Evolutionary conservation across 805 yeast species (phyloP).

Genomic region (Starmerella tilneyi): DNA sequence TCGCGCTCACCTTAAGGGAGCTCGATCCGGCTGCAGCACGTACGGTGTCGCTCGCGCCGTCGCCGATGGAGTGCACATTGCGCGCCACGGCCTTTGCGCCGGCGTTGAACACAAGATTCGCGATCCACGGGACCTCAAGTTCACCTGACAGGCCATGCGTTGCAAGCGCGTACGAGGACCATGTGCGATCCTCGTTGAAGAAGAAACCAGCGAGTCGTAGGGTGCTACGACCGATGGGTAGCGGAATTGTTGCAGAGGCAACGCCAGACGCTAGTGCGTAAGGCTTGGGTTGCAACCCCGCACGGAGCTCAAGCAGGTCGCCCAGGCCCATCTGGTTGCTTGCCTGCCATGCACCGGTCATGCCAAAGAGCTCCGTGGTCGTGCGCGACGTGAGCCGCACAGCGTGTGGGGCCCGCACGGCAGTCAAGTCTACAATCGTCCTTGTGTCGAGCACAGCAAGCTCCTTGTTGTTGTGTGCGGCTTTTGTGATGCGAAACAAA

Average conservation of each 20-base stretch:
- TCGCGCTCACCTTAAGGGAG: constrained; percentile 42
- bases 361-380: constrained; percentile 15
- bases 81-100: constrained; percentile 57
- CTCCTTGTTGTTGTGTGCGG: background rate
- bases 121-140: constrained; percentile 31
- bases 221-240: constrained; percentile 22
- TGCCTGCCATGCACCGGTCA: constrained; percentile 14
- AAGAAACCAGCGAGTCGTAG: constrained; percentile 31
- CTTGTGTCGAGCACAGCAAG: constrained; percentile 12
- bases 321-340: constrained; percentile 25
- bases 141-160: constrained; percentile 37
- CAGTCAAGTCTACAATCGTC: constrained; percentile 19
- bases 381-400: constrained; percentile 13
- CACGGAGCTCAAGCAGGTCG: constrained; percentile 19
- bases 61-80: constrained; percentile 41
- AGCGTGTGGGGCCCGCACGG: constrained; percentile 17
- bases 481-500: constrained; percentile 5
- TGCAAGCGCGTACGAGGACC: constrained; percentile 46
- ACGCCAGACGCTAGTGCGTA: constrained; percentile 22
- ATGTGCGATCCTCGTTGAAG: constrained; percentile 45
- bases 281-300: constrained; percentile 20
- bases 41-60: constrained; percentile 46
- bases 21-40: constrained; percentile 52
- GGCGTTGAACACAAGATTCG: constrained; percentile 24
- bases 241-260: constrained; percentile 19